These are phyloP conservation scores for Poronia punctata DNA, from an alignment of 495 filamentous ascomycete genomes.

Conservation along the genomic window DNA sequence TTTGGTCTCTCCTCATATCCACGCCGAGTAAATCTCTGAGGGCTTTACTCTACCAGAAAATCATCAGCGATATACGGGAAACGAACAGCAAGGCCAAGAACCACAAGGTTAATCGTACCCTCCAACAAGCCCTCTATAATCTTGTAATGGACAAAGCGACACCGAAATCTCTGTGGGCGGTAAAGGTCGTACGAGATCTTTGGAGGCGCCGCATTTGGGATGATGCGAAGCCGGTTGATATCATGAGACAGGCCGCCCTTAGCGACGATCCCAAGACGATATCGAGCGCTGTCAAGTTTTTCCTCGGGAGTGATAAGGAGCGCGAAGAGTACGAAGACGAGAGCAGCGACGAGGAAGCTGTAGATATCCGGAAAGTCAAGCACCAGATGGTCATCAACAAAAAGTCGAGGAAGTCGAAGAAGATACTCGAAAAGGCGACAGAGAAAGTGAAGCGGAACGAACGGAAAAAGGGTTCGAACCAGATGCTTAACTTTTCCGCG, in stretches of 20 bases:
- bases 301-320: constrained; percentile 79
- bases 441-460: constrained; percentile 71
- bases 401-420: constrained; percentile 82
- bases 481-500: constrained; percentile 94
- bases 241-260: constrained; percentile 86
- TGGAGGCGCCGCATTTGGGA: constrained; percentile 89
- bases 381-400: constrained; percentile 90
- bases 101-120: constrained; percentile 83
- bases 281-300: constrained; percentile 81
- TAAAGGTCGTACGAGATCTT: constrained; percentile 78
- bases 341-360: constrained; percentile 68
- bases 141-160: constrained; percentile 79
- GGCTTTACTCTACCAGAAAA: constrained; percentile 78
- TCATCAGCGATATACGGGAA: constrained; percentile 79
- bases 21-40: constrained; percentile 85
- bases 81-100: constrained; percentile 81
- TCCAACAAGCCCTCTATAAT: constrained; percentile 89
- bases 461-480: constrained; percentile 77
- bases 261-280: constrained; percentile 86
- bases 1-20: constrained; percentile 84
- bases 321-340: constrained; percentile 87
- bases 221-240: constrained; percentile 78
- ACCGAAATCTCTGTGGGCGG: constrained; percentile 86
- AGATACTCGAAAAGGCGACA: constrained; percentile 69
- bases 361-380: constrained; percentile 74